These are phyloP conservation scores for Angophora floribunda DNA, from an alignment of 345 rosid species.

Conservation along the genomic window DNA sequence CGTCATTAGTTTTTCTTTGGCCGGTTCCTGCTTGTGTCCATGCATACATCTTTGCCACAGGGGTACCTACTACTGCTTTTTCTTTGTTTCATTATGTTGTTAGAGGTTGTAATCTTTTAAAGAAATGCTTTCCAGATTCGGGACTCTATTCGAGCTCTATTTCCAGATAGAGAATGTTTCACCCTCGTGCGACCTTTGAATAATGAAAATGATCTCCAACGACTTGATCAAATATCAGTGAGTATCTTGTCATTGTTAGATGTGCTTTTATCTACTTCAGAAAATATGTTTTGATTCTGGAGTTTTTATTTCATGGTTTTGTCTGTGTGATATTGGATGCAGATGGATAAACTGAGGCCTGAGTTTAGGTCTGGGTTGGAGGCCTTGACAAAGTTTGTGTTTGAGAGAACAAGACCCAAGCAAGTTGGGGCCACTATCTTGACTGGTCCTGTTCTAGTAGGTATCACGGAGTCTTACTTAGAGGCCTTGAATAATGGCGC, in stretches of 20 bases:
- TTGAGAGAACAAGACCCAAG: slow-evolving; percentile 97
- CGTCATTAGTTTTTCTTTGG: not conserved
- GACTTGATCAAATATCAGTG: slow-evolving; percentile 81
- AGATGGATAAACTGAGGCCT: slow-evolving; percentile 76
- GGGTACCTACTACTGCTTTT: not conserved
- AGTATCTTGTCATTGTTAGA: slow-evolving; percentile 13
- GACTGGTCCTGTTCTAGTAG: slow-evolving; percentile 95
- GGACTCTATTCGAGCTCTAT: slow-evolving; percentile 87
- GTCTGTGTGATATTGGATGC: slow-evolving; percentile 2
- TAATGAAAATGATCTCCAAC: slow-evolving; percentile 82
- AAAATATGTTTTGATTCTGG: not conserved
- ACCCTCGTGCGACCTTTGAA: slow-evolving; percentile 89
- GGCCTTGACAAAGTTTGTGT: slow-evolving; percentile 91
- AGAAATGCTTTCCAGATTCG: slow-evolving; percentile 42
- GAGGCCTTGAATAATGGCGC: slow-evolving; percentile 98
- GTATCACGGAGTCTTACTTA: slow-evolving; percentile 80
- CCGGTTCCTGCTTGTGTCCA: not conserved
- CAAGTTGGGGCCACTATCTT: slow-evolving; percentile 84
- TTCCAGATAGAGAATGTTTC: slow-evolving; percentile 96
- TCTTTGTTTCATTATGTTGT: not conserved
- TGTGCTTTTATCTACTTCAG: not conserved
- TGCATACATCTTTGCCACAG: not conserved
- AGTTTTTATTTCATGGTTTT: not conserved
- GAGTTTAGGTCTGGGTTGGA: slow-evolving; percentile 85
- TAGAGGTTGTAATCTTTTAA: not conserved